Evolutionary conservation across 129 eudicot species (phyloP), one percentile per base, ranked within the genome.

Genomic region (Chrysanthemum lavandulifolium): DNA sequence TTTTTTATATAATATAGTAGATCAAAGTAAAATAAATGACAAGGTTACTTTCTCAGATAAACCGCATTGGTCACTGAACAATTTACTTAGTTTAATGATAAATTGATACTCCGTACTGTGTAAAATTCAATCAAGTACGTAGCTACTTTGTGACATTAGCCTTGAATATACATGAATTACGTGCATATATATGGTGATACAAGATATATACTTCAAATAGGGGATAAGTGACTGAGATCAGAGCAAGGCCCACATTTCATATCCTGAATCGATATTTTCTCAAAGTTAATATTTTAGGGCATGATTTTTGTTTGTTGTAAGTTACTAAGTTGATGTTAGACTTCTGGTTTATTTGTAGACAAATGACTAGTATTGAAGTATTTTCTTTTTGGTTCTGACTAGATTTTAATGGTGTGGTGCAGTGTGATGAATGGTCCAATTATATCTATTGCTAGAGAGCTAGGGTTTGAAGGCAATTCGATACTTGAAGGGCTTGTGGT

Each of bases 401-500:
- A 48, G 10, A 29, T 15, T 36, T 65, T 70, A 47, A 10, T 63
- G 58, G 68, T 75, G 64, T 74, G 71, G 56, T 85, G 82, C 82
- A 91, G 97, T 45, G 91, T 87, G 48, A 85, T 87, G 97, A 91
- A 91, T 82, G 97, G 97, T 11, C 97, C 97, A 57, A 88, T 91
- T 73, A 76, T 87, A 52, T 78, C 91, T 60, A 78, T 87, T 64
- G 89, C 97, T 36, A 85, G 73, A 69, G 97, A 88, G 82, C 91
- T 87, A 73, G 95, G 97, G 51, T 91, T 91, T 84, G 91, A 86
- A 55, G 95, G 97, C 15, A 84, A 91, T 76, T 82, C 97, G 43
- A 68, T 91, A 75, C 87, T 91, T 15, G 97, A 91, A 73, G 97
- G 97, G 60, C 86, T 91, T 73, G 97, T 91, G 51, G 95, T 91